Base-by-base conservation (phyloP, 306 rosid species). In the Gillenia trifoliata region DNA sequence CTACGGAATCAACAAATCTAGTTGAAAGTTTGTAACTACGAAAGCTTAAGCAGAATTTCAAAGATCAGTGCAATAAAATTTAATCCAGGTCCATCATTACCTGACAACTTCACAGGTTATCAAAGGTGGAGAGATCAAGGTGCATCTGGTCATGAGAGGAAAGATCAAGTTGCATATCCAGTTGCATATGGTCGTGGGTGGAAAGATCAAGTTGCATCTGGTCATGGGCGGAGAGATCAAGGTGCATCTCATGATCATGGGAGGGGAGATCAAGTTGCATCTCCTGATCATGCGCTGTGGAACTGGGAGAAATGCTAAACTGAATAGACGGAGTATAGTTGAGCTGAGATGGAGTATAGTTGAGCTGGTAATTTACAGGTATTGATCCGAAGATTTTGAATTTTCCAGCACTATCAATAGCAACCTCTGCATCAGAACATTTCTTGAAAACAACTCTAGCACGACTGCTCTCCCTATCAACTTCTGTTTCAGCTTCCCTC, bases 391-490 rank as follows among this genome's bases (percentile, higher is more conserved):
- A 94, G 78, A 94, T 92, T 74, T 82, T 91, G 84, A 91, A 94
- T 87, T 86, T 94, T 79, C 87, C 89, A 81, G 97, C 98, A 88
- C 93, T 91, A 61, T 82, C 88, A 77, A 64, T 86, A 63, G 98
- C 97, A 63, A 88, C 85, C 83, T 94, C 98, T 16, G 95, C 98
- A 85, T 94, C 97, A 60, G 86, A 70, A 78, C 86, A 74, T 80
- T 79, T 90, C 81, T 91, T 94, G 65, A 91, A 94, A 75, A 94
- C 88, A 75, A 94, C 98, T 84, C 96, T 88, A 12, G 98, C 98
- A 70, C 96, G 95, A 72, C 97, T 85, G 73, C 89, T 88, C 77
- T 90, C 85, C 43, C 90, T 84, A 79, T 91, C 97, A 55, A 94
- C 97, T 83, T 91, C 98, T 64, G 98, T 94, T 83, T 94, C 97